These are phyloP conservation scores for Colletotrichum somersetense DNA, from an alignment of 2,329 filamentous ascomycete genomes.

Conservation along the genomic window DNA sequence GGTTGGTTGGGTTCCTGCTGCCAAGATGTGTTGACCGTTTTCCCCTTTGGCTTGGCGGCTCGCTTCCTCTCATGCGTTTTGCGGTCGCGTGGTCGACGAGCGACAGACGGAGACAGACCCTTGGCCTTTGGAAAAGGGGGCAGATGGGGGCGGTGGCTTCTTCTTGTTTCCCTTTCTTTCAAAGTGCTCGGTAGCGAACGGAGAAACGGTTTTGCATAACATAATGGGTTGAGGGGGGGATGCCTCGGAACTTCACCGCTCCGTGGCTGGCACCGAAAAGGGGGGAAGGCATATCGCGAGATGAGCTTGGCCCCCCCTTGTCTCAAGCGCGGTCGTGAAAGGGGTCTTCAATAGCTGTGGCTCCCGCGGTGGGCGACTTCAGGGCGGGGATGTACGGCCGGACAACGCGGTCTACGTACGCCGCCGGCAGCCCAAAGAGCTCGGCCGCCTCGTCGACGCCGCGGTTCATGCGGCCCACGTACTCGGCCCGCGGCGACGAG, in stretches of 20 bases:
- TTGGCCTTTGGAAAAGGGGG: neutral
- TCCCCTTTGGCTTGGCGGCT: neutral
- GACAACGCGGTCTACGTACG: conserved; percentile 68
- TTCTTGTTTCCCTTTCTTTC: neutral
- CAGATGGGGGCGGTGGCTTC: neutral
- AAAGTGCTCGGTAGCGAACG: neutral
- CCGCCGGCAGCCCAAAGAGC: conserved; percentile 64
- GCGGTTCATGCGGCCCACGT: conserved; percentile 72
- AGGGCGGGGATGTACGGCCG: conserved; percentile 55
- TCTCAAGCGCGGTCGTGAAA: conserved; percentile 2
- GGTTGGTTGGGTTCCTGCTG: neutral
- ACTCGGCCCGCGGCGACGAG: conserved; percentile 65
- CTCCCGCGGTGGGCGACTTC: neutral
- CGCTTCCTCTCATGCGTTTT: conserved; percentile 4
- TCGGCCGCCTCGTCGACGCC: conserved; percentile 70
- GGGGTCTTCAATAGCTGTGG: conserved; percentile 2
- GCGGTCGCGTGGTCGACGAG: neutral
- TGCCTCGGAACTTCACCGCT: neutral
- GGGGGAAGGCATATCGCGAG: neutral
- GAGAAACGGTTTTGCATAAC: neutral
- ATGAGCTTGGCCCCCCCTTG: neutral
- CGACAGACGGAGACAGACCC: neutral
- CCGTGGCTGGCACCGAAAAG: neutral
- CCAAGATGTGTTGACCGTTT: conserved; percentile 23
- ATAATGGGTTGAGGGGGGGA: neutral